phyloP scores from a whole-genome alignment of 805 yeast species.

The Zygosaccharomyces pseudorouxii region DNA sequence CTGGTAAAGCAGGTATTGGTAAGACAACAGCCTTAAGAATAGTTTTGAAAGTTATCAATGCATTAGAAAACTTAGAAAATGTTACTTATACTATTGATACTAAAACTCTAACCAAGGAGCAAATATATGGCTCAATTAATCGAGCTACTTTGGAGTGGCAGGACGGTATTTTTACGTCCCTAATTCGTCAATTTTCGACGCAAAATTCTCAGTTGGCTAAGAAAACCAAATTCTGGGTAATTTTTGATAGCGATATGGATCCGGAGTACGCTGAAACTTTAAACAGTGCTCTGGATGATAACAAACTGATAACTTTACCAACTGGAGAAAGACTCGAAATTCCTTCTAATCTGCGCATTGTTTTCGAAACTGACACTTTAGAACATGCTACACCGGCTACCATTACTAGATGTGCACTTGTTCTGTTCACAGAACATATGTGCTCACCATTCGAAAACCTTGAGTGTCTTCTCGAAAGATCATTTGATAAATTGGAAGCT shows the following conservation, averaged over 20 bases:
- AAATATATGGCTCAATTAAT: constrained; percentile 68
- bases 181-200: constrained; percentile 50
- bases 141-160: constrained; percentile 83
- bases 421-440: constrained; percentile 51
- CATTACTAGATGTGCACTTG: constrained; percentile 85
- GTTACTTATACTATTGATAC: constrained; percentile 57
- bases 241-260: constrained; percentile 90
- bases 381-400: constrained; percentile 83
- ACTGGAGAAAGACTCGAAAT: constrained; percentile 79
- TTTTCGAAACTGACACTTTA: constrained; percentile 74
- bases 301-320: constrained; percentile 72
- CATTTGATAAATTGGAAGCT: neutral
- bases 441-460: constrained; percentile 6
- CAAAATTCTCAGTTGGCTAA: constrained; percentile 21
- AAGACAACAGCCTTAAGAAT: constrained; percentile 54
- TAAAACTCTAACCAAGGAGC: constrained; percentile 62
- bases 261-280: constrained; percentile 91
- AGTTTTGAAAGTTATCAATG: constrained; percentile 43
- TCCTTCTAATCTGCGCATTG: constrained; percentile 56
- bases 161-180: constrained; percentile 75
- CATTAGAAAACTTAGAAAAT: constrained; percentile 36
- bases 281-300: constrained; percentile 89
- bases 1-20: constrained; percentile 74
- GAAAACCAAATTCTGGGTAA: constrained; percentile 65
- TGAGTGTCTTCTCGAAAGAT: neutral